A percentile compares a stretch with the other conserved stretches of the same genome.
phyloP scores from a whole-genome alignment of 192 early-diverging fungal species.

The Podila minutissima region DNA sequence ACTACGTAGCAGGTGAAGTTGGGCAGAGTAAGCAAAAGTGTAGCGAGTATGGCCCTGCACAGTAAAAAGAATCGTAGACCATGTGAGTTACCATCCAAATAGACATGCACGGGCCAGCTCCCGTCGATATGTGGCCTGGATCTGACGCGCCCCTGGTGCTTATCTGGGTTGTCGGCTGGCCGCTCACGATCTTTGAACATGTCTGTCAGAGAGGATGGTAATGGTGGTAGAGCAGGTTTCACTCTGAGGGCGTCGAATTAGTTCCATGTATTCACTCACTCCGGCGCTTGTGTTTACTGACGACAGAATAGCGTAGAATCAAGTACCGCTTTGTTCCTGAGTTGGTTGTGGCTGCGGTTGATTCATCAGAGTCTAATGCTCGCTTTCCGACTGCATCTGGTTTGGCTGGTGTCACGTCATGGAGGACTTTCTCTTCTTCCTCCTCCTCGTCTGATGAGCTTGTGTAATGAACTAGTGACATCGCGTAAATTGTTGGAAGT shows the following conservation, averaged over 20 bases:
- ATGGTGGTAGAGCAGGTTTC: slow-evolving; percentile 13
- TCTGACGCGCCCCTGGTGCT: slow-evolving; percentile 23
- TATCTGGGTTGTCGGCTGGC: slow-evolving; percentile 16
- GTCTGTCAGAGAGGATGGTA: slow-evolving; percentile 24
- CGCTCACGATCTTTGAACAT: slow-evolving; percentile 41
- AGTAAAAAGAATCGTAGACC: neutral
- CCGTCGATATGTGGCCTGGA: slow-evolving; percentile 31
- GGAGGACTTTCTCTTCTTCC: neutral
- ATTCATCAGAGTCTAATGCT: neutral
- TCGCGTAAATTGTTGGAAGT: neutral
- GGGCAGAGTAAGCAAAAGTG: neutral
- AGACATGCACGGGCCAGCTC: slow-evolving; percentile 48
- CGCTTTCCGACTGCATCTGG: neutral
- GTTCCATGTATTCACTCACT: neutral
- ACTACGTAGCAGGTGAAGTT: neutral
- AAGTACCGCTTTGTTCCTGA: too few relatives aligned
- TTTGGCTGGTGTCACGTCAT: neutral
- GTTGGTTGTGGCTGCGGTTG: neutral
- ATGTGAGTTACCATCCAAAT: slow-evolving; percentile 24
- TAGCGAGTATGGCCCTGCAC: too few relatives aligned
- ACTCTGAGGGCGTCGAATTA: neutral
- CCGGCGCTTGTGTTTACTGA: too few relatives aligned
- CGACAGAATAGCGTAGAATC: neutral
- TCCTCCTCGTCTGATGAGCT: slow-evolving; percentile 44
- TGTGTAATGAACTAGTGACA: slow-evolving; percentile 39